Percentiles rank a stretch among this genome's conserved stretches.
Conservation (phyloP, 2,329 filamentous ascomycete genomes). For the Aspergillus brunneoviolaceus region DNA sequence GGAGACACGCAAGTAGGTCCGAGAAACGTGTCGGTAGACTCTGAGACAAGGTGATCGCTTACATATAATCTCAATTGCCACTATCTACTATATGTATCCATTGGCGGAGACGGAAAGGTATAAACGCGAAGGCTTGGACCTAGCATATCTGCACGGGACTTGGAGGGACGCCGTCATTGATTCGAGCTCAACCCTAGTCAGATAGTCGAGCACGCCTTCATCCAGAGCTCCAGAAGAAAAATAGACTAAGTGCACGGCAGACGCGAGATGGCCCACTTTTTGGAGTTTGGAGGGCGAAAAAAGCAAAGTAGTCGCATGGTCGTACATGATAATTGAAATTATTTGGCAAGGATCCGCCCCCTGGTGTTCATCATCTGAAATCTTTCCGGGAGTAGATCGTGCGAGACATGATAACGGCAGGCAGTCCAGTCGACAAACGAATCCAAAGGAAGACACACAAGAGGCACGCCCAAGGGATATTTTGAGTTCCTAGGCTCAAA, state of each 20-base stretch:
- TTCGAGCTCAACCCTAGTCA: constrained; percentile 3
- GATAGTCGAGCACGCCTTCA: constrained; percentile 10
- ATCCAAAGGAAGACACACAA: not conserved
- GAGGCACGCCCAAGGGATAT: not conserved
- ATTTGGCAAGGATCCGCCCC: constrained; percentile 14
- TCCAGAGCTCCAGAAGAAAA: constrained; percentile 8
- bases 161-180: constrained; percentile 1
- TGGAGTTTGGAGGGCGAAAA: constrained; percentile 9
- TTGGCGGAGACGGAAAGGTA: not conserved
- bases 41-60: constrained; percentile 2
- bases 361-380: constrained; percentile 3
- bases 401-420: not conserved
- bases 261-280: constrained; percentile 18
- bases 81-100: constrained; percentile 15
- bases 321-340: constrained; percentile 16
- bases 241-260: constrained; percentile 20
- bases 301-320: constrained; percentile 11
- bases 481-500: no score
- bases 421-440: not conserved
- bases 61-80: constrained; percentile 9
- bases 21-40: constrained; percentile 17
- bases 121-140: not conserved
- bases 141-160: constrained; percentile 8
- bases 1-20: constrained; percentile 6
- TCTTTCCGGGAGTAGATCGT: constrained; percentile 4